Evolutionary conservation across 257 asterid species (phyloP).

Genomic region (Solanum tacnaense): DNA sequence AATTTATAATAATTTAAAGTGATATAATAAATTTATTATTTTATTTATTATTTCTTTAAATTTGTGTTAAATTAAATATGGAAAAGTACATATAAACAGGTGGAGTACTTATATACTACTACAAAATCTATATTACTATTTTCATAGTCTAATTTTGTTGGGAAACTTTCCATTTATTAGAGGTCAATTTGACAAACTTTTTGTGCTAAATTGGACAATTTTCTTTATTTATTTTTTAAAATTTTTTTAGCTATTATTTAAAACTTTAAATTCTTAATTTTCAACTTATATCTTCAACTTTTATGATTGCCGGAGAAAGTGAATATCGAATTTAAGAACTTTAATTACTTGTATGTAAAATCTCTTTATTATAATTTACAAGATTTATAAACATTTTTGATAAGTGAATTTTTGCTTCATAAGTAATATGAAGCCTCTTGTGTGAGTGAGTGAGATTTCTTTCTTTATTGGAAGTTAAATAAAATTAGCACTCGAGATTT

Average conservation of each 20-base stretch:
- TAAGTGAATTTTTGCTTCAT: too few species aligned
- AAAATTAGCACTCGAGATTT: too few species aligned
- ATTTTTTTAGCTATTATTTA: background rate
- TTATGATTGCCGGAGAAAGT: background rate
- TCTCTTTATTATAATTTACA: background rate
- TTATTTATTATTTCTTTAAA: too few species aligned
- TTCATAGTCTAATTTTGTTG: background rate
- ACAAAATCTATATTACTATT: background rate
- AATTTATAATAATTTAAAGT: too few species aligned
- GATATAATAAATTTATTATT: too few species aligned
- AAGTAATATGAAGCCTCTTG: too few species aligned
- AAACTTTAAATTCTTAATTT: background rate
- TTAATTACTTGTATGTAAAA: background rate
- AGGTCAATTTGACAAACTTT: background rate
- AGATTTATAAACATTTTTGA: too few species aligned
- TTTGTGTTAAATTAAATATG: too few species aligned
- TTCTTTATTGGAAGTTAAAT: too few species aligned
- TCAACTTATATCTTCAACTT: background rate
- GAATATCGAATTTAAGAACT: background rate
- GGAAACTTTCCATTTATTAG: background rate
- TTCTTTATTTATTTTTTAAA: too few species aligned
- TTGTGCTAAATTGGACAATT: background rate
- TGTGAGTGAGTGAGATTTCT: too few species aligned
- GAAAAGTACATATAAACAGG: too few species aligned
- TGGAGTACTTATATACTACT: background rate